Base-by-base conservation (phyloP, 2,329 filamentous ascomycete genomes). In the Monascus ruber region DNA sequence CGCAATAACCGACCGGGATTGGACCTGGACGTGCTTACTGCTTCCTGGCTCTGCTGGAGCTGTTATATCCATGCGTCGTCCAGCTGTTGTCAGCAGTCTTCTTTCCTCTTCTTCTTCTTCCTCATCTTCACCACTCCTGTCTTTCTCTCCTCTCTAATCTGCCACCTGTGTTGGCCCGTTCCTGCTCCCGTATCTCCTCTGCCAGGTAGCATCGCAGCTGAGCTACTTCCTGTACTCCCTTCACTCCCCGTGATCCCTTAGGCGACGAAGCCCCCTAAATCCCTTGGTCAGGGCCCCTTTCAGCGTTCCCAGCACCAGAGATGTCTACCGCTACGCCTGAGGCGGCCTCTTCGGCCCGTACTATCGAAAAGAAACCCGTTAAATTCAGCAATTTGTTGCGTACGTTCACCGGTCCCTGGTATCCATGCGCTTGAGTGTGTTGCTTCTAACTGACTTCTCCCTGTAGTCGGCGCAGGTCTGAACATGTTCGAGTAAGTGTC, bases 341-440 rank as follows among this genome's bases (percentile, higher is more conserved):
- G 51, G 55, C 65, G 63, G 63, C 68, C 61, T 59, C 68, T 65
- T 28, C 35, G 32, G 68, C 70, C 63, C 65, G 70, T 64, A 70
- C 65, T 66, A 72, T 93, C 64, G 88, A 95, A 82, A 96, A 96
- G 84, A 96, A 96, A 79, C 91, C 91, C 52, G 78, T 98, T 78
- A 96, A 95, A 79, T 96, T 96, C 77, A 94, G 87, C 74, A 98
- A 98, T 73, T 69, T 98, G 77, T 74, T 98, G 59, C 79, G 73
- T 77, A 60, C 61, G 72, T 71, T 31, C 31, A 31, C 32, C 34
- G 31, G 7, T 34, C 27, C 29, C 28, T 25, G 11, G 24, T n/a
- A 31, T 26, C n/a, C 28, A 6, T 34, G 26, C 26, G 17, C 35
- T 8, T 33, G 7, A 26, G 26, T 29, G 27, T 26, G 25, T 8